Evolutionary conservation across 78 protist species (phyloP).

Genomic region (Bodo saltans): DNA sequence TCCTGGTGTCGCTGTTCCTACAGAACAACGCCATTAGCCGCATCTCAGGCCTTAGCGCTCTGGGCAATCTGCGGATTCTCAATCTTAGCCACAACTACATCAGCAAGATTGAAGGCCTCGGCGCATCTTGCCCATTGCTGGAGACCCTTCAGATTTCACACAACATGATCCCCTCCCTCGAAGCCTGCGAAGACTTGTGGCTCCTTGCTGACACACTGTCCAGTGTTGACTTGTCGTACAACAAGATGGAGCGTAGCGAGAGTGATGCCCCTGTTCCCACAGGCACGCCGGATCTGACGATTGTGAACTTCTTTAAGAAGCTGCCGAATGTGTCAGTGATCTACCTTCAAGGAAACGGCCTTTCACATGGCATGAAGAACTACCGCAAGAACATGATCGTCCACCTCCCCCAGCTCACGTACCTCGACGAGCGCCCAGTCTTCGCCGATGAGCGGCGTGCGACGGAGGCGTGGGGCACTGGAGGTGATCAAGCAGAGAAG

Average conservation of each 20-base stretch:
- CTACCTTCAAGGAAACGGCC: slow-evolving; percentile 32
- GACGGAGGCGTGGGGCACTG: slow-evolving; percentile 45
- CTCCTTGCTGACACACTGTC: slow-evolving; percentile 17
- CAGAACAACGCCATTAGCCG: slow-evolving; percentile 41
- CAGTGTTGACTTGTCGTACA: slow-evolving; percentile 45
- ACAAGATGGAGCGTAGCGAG: slow-evolving; percentile 14
- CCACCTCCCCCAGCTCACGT: slow-evolving; percentile 24
- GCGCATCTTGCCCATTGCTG: slow-evolving; percentile 35
- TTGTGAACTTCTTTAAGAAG: slow-evolving; percentile 31
- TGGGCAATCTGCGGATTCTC: slow-evolving; percentile 35
- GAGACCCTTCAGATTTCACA: slow-evolving; percentile 38
- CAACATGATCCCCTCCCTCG: slow-evolving; percentile 22
- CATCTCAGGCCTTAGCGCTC: slow-evolving; percentile 12
- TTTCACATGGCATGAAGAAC: not conserved
- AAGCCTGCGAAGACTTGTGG: slow-evolving; percentile 20
- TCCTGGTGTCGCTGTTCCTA: slow-evolving; percentile 49
- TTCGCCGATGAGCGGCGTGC: slow-evolving; percentile 54
- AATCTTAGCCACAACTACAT: slow-evolving; percentile 49
- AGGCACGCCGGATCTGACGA: not conserved
- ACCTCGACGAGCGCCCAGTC: slow-evolving; percentile 71
- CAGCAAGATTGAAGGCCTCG: slow-evolving; percentile 21
- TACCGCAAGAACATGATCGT: slow-evolving; percentile 9
- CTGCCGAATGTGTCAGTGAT: slow-evolving; percentile 48
- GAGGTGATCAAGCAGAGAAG: slow-evolving; percentile 23
- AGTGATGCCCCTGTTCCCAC: not conserved